phyloP scores from a whole-genome alignment of 2,329 filamentous ascomycete genomes.

The Diplodia mutila region DNA sequence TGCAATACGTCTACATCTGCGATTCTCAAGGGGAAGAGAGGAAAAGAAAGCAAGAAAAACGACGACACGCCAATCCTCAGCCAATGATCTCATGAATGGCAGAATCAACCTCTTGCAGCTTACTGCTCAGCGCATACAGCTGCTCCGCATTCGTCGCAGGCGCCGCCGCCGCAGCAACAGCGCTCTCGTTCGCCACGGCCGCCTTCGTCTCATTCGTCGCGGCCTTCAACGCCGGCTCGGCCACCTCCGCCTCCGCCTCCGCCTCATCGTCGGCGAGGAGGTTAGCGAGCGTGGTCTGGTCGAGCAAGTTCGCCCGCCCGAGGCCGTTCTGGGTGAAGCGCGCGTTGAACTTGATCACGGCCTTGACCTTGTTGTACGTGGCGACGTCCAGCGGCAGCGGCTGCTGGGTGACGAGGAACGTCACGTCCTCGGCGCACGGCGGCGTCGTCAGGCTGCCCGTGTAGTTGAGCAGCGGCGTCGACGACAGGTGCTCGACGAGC shows the following conservation, averaged over 20 bases:
- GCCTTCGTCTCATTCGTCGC: background rate
- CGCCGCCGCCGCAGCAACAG: no score
- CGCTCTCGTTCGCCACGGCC: background rate
- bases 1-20: background rate
- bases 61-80: background rate
- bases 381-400: conserved; percentile 53
- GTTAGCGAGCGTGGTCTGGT: background rate
- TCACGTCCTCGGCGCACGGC: conserved; percentile 62
- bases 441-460: conserved; percentile 65
- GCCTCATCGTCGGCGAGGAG: background rate
- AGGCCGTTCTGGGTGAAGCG: conserved; percentile 58
- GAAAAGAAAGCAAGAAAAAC: background rate
- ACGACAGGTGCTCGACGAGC: conserved; percentile 44
- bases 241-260: no score
- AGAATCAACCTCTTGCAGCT: conserved; percentile 6
- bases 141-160: background rate
- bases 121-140: background rate
- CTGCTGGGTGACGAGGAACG: conserved; percentile 57
- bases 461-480: conserved; percentile 55
- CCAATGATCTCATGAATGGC: conserved; percentile 15
- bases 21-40: no score
- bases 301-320: conserved; percentile 51
- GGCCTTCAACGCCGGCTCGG: background rate
- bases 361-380: conserved; percentile 58
- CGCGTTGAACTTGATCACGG: conserved; percentile 60